Evolutionary conservation across 2,329 filamentous ascomycete species (phyloP).

Genomic region (Aspergillus caelatus): DNA sequence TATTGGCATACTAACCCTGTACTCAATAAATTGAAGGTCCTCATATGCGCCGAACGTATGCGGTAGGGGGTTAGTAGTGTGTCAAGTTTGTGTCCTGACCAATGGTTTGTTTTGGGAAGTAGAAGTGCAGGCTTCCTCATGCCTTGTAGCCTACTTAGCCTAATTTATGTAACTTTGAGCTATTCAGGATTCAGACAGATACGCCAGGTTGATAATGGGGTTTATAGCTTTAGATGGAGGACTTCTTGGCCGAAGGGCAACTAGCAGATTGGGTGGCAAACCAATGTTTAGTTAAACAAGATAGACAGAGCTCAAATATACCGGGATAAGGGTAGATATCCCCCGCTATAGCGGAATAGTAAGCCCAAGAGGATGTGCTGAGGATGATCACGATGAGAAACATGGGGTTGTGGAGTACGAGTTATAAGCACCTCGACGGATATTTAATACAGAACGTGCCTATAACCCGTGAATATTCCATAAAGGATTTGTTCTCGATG

Average conservation of each 20-base stretch:
- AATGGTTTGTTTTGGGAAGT: too few species aligned
- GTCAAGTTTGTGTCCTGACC: too few species aligned
- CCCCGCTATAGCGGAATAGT: background rate
- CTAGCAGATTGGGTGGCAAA: too few species aligned
- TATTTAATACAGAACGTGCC: background rate
- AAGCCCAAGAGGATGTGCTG: background rate
- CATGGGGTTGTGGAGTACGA: background rate
- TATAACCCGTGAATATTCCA: background rate
- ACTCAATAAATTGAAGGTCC: too few species aligned
- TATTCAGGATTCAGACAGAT: background rate
- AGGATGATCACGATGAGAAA: background rate
- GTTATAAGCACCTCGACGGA: too few species aligned
- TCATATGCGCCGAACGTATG: too few species aligned
- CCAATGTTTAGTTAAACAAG: background rate
- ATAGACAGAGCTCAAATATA: background rate
- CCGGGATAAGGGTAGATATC: background rate
- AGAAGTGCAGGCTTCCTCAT: too few species aligned
- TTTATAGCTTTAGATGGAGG: background rate
- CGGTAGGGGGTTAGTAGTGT: too few species aligned
- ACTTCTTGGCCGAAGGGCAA: background rate
- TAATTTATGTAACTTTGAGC: background rate
- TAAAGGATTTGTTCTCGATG: background rate
- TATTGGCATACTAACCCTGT: too few species aligned
- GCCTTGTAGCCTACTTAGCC: too few species aligned
- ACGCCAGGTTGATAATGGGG: accelerated